Conservation (phyloP, 768 basidiomycete genomes). For the Scleroderma bovista region DNA sequence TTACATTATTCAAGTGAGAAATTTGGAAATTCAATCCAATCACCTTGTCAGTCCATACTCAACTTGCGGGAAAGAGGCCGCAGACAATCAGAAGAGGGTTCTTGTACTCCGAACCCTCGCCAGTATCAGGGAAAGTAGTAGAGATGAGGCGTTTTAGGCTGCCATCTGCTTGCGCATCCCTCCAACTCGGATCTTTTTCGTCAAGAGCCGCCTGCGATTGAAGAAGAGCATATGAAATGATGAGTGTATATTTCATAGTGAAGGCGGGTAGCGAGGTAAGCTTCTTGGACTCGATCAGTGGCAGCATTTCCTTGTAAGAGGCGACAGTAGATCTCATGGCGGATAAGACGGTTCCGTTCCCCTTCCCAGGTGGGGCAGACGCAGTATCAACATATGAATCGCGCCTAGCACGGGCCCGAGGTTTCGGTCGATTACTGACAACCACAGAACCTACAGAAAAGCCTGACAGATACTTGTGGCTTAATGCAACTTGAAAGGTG, state of each 20-base stretch:
- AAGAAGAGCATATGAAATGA: constrained; percentile 35
- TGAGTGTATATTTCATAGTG: constrained; percentile 34
- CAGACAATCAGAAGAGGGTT: constrained; percentile 17
- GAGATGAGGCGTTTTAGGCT: constrained; percentile 22
- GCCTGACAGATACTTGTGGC: constrained; percentile 34
- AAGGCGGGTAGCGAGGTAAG: constrained; percentile 8
- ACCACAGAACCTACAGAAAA: constrained; percentile 9
- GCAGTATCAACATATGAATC: constrained; percentile 11
- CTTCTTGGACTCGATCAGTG: constrained; percentile 12
- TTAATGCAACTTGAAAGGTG: constrained; percentile 40
- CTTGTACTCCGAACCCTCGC: constrained; percentile 17
- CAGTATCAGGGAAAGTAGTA: constrained; percentile 19
- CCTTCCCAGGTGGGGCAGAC: constrained; percentile 1
- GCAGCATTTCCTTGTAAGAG: constrained; percentile 24
- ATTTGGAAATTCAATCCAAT: too few species aligned
- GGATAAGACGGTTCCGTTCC: constrained; percentile 14
- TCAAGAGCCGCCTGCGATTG: constrained; percentile 20
- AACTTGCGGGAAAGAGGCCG: constrained; percentile 10
- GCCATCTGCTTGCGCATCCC: constrained; percentile 19
- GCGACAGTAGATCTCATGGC: constrained; percentile 22
- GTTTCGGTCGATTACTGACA: constrained; percentile 27
- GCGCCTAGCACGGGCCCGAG: constrained; percentile 25
- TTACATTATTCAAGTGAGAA: too few species aligned
- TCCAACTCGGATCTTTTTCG: constrained; percentile 34
- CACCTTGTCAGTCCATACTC: background rate